Evolutionary conservation across 1,139 yeast species (phyloP).

Genomic region (Kodamaea derodonti): DNA sequence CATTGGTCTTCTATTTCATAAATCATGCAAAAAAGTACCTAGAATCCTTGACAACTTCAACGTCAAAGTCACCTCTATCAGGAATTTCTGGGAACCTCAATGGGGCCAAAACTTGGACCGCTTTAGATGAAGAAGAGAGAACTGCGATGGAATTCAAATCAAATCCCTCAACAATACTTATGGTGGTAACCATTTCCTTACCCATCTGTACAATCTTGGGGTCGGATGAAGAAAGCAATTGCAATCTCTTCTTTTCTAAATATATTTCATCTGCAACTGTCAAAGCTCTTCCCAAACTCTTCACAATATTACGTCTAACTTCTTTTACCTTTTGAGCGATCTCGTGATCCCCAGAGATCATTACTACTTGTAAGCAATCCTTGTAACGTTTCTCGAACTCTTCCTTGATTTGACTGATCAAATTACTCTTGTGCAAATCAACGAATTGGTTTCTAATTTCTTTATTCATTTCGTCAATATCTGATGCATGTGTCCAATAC

Average conservation of each 20-base stretch:
- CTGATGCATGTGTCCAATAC: constrained; percentile 96
- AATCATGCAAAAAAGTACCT: constrained; percentile 67
- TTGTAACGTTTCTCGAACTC: constrained; percentile 82
- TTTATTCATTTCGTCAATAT: constrained; percentile 70
- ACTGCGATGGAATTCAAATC: constrained; percentile 26
- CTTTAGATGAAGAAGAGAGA: constrained; percentile 22
- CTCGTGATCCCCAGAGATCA: constrained; percentile 50
- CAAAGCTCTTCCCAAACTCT: constrained; percentile 52
- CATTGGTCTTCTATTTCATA: not conserved
- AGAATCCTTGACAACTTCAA: constrained; percentile 64
- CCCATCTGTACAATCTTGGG: constrained; percentile 52
- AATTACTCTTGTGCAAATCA: constrained; percentile 66
- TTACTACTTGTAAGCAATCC: constrained; percentile 61
- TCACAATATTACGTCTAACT: constrained; percentile 48
- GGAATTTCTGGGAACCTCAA: constrained; percentile 74
- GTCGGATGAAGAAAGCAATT: constrained; percentile 50
- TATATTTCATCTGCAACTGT: constrained; percentile 71
- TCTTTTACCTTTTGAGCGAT: constrained; percentile 50
- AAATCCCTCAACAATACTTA: constrained; percentile 55
- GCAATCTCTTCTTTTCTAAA: constrained; percentile 63
- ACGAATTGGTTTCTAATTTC: constrained; percentile 78
- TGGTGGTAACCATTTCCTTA: constrained; percentile 61
- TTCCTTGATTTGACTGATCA: constrained; percentile 63
- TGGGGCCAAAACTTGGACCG: constrained; percentile 50
- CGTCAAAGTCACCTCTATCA: constrained; percentile 79